These are phyloP conservation scores for Taphrina populina DNA, from an alignment of 1,139 yeast genomes.

Conservation along the genomic window DNA sequence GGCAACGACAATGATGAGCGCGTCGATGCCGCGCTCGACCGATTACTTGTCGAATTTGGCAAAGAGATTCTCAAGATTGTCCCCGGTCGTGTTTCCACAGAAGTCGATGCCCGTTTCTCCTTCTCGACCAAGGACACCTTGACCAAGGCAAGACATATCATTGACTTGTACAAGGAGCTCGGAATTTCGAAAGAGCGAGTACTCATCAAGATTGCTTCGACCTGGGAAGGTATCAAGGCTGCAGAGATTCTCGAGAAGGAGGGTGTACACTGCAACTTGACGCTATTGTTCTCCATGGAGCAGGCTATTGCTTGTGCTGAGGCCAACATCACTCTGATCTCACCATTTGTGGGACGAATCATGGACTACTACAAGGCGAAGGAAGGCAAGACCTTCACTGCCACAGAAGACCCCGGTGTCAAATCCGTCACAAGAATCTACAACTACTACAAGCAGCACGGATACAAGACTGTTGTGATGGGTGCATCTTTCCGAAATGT, in stretches of 20 bases:
- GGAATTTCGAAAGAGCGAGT: conserved; percentile 88
- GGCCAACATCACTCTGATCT: conserved; percentile 90
- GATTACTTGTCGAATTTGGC: conserved; percentile 94
- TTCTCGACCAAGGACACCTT: conserved; percentile 92
- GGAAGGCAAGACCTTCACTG: conserved; percentile 82
- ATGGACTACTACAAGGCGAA: conserved; percentile 97
- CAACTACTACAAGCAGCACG: conserved; percentile 98
- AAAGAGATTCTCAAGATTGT: conserved; percentile 87
- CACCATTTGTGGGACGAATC: conserved; percentile 99
- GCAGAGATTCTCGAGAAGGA: conserved; percentile 92
- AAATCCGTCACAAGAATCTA: conserved; percentile 77
- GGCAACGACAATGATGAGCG: conserved; percentile 49
- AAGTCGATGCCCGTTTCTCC: conserved; percentile 96
- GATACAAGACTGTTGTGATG: conserved; percentile 97
- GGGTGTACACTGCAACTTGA: conserved; percentile 92
- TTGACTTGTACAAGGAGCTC: conserved; percentile 73
- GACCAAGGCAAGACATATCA: conserved; percentile 85
- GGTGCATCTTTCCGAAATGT: conserved; percentile 99
- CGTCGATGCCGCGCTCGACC: conserved; percentile 79
- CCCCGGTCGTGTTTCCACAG: conserved; percentile 99
- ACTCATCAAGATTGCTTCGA: conserved; percentile 93
- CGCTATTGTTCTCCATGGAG: conserved; percentile 86
- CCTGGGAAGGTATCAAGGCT: conserved; percentile 99
- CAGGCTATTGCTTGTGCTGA: conserved; percentile 99
- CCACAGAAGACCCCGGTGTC: conserved; percentile 94